phyloP scores from a whole-genome alignment of 176 grass and related monocot species.

The Oryza officinalis region DNA sequence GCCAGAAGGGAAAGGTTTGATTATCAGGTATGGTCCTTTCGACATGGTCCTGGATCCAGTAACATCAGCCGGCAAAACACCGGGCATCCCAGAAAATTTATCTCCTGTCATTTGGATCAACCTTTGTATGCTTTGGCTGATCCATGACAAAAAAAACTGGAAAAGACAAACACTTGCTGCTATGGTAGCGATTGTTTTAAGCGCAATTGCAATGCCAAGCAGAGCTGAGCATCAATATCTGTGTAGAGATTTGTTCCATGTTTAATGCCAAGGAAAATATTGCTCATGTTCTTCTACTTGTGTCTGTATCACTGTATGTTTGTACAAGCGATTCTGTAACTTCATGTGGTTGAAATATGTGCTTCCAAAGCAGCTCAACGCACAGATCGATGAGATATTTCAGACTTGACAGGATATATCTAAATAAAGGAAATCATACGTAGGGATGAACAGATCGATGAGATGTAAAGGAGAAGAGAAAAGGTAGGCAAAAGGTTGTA shows the following conservation, averaged over 20 bases:
- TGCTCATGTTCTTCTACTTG: neutral
- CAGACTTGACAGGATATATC: too few relatives aligned
- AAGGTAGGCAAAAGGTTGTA: too few relatives aligned
- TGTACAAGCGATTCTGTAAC: neutral
- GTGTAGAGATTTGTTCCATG: conserved; percentile 12
- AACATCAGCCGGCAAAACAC: neutral
- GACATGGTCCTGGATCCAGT: too few relatives aligned
- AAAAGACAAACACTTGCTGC: neutral
- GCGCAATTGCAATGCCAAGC: neutral
- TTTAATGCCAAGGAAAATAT: neutral
- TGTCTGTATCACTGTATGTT: neutral
- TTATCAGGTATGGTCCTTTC: conserved; percentile 7
- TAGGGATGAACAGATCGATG: too few relatives aligned
- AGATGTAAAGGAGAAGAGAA: too few relatives aligned
- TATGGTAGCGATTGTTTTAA: conserved; percentile 7
- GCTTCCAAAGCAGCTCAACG: too few relatives aligned
- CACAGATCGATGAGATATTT: too few relatives aligned
- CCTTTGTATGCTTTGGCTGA: conserved; percentile 18
- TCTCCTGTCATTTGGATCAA: conserved; percentile 4
- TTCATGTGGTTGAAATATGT: neutral
- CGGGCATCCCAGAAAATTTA: neutral
- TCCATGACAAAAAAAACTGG: neutral
- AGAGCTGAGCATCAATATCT: neutral
- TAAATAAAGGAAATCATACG: too few relatives aligned
- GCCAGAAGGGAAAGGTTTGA: conserved; percentile 53